phyloP scores from a whole-genome alignment of 805 yeast genomes.

The Tanozyma kutaoensis region DNA sequence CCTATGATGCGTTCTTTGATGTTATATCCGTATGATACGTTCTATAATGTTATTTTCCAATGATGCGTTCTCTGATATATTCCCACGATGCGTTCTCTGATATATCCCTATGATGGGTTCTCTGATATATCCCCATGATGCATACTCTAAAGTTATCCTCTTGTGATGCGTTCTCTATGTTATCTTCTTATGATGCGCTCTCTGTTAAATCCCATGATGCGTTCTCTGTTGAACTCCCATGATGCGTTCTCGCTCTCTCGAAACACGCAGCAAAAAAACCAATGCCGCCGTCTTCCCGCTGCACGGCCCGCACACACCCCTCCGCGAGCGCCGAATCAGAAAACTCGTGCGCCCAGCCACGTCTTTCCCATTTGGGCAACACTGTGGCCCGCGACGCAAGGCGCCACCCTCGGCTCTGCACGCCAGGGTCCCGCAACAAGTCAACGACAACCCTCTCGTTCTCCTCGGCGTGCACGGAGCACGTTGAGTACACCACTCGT shows the following conservation, averaged over 20 bases:
- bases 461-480: conserved; percentile 89
- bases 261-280: conserved; percentile 96
- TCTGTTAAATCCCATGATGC: background rate
- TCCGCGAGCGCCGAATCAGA: conserved; percentile 43
- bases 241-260: too few species aligned
- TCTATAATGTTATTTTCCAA: too few species aligned
- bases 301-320: conserved; percentile 77
- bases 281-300: conserved; percentile 92
- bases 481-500: conserved; percentile 84
- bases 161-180: too few species aligned
- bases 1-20: too few species aligned
- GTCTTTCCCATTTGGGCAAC: conserved; percentile 73
- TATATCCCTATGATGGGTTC: too few species aligned
- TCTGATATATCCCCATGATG: too few species aligned
- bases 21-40: too few species aligned
- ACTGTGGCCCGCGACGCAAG: conserved; percentile 48
- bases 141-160: too few species aligned
- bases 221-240: too few species aligned
- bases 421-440: conserved; percentile 51
- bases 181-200: background rate
- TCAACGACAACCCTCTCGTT: conserved; percentile 87
- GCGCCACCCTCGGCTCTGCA: conserved; percentile 63
- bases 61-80: too few species aligned
- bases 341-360: conserved; percentile 71
- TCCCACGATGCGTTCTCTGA: too few species aligned